Evolutionary conservation across 2,329 filamentous ascomycete species (phyloP).

Genomic region (Acrocalymma vagum): DNA sequence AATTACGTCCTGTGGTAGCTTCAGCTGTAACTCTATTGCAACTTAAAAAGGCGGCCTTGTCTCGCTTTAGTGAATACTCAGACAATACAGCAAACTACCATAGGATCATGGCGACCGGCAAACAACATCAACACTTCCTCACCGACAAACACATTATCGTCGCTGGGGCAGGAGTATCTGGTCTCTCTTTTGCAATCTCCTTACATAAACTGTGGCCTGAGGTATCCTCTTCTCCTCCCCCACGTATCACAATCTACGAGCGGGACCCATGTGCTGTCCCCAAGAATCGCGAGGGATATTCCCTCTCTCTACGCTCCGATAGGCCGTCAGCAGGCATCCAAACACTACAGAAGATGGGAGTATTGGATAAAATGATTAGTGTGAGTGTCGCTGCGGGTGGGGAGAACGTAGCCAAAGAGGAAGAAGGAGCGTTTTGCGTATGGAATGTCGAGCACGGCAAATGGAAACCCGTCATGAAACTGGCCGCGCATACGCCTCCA

Average conservation of each 20-base stretch:
- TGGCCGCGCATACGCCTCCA: slow-evolving; percentile 38
- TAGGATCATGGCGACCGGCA: too few relatives aligned
- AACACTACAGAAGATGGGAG: slow-evolving; percentile 49
- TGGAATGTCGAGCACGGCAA: slow-evolving; percentile 52
- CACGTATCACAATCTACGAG: slow-evolving; percentile 48
- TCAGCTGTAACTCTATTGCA: too few relatives aligned
- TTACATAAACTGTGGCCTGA: slow-evolving; percentile 53
- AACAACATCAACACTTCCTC: slow-evolving; percentile 35
- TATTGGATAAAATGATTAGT: slow-evolving; percentile 45
- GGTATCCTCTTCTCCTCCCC: slow-evolving; percentile 22
- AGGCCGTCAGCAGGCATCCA: slow-evolving; percentile 47
- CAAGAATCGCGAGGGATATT: slow-evolving; percentile 49
- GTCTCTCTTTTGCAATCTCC: slow-evolving; percentile 53
- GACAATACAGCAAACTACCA: neutral
- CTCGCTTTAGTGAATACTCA: neutral
- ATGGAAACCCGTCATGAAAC: slow-evolving; percentile 39
- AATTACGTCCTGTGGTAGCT: too few relatives aligned
- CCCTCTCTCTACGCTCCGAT: slow-evolving; percentile 50
- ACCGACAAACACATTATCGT: slow-evolving; percentile 54
- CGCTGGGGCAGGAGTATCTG: slow-evolving; percentile 55
- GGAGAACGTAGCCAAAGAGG: neutral
- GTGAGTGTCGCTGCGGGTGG: slow-evolving; percentile 39
- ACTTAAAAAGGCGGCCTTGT: neutral
- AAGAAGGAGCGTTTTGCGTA: slow-evolving; percentile 48
- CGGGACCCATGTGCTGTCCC: slow-evolving; percentile 46